phyloP scores from a whole-genome alignment of 345 rosid genomes.

The Erodium maritimum region DNA sequence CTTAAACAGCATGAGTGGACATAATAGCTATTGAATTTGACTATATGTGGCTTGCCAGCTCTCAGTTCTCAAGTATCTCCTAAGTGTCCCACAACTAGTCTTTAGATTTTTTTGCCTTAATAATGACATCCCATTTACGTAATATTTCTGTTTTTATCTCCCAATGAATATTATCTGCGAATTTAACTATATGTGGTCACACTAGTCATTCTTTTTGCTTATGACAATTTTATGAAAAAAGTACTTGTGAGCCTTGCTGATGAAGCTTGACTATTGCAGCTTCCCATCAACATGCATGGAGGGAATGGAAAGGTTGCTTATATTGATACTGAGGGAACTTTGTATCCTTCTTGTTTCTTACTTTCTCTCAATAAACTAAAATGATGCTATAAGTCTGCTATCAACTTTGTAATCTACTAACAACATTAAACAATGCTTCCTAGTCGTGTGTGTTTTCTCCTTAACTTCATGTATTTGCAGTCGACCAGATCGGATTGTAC shows the following conservation, averaged over 20 bases:
- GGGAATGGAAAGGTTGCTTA: slow-evolving; percentile 95
- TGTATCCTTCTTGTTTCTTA: slow-evolving; percentile 39
- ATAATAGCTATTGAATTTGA: no score
- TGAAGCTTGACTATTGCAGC: slow-evolving; percentile 27
- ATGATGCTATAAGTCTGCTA: neutral
- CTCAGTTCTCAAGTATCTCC: no score
- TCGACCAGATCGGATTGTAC: slow-evolving; percentile 79
- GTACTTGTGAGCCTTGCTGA: neutral
- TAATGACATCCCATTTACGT: no score
- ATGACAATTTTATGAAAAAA: neutral
- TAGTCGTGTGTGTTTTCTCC: slow-evolving; percentile 11
- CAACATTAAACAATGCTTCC: neutral
- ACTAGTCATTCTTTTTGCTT: neutral
- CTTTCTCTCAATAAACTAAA: neutral
- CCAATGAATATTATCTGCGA: neutral
- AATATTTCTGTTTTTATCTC: neutral
- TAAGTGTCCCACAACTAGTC: no score
- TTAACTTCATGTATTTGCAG: slow-evolving; percentile 31
- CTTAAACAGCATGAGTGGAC: no score
- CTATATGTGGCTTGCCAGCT: no score
- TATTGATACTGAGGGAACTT: slow-evolving; percentile 82
- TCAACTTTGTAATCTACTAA: neutral
- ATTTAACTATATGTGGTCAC: no score
- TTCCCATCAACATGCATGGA: slow-evolving; percentile 72
- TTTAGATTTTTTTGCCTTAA: no score